Percentiles rank a stretch among this genome's conserved stretches.
Conservation (phyloP, 2,329 filamentous ascomycete species). For the Phialophora verrucosa region DNA sequence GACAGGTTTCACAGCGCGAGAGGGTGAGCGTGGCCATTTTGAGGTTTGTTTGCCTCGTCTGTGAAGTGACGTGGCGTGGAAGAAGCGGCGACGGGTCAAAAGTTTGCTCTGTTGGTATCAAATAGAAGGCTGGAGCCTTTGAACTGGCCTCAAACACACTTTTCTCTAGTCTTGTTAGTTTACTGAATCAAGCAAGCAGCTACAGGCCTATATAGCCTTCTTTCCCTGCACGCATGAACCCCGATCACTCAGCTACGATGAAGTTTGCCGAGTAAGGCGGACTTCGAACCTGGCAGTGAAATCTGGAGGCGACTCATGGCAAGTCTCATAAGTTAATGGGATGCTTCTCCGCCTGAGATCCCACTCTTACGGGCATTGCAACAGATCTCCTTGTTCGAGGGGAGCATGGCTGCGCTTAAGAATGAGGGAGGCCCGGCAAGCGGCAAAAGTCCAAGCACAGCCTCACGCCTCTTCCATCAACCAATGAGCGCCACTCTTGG, state of each 20-base stretch:
- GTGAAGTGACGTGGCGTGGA: neutral
- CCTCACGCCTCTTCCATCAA: neutral
- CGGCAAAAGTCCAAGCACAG: neutral
- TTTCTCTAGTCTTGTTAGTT: neutral
- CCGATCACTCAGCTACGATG: neutral
- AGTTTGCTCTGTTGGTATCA: neutral
- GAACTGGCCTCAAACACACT: neutral
- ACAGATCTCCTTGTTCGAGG: neutral
- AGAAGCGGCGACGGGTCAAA: neutral
- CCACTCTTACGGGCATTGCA: neutral
- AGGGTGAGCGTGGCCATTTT: conserved; percentile 14
- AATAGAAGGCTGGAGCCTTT: neutral
- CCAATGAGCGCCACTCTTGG: neutral
- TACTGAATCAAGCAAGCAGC: neutral
- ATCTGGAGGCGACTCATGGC: neutral
- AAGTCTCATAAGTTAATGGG: neutral
- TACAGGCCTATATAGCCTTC: neutral
- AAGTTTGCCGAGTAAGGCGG: neutral
- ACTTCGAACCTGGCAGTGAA: conserved; percentile 1
- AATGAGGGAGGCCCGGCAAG: neutral
- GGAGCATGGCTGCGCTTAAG: neutral
- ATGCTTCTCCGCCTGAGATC: neutral
- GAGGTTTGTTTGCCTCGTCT: neutral
- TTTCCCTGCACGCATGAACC: neutral
- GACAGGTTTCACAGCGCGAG: conserved; percentile 21